Evolutionary conservation across 2,329 filamentous ascomycete species (phyloP), one percentile per base, ranked within the genome.

Genomic region (Aspergillus sp.): DNA sequence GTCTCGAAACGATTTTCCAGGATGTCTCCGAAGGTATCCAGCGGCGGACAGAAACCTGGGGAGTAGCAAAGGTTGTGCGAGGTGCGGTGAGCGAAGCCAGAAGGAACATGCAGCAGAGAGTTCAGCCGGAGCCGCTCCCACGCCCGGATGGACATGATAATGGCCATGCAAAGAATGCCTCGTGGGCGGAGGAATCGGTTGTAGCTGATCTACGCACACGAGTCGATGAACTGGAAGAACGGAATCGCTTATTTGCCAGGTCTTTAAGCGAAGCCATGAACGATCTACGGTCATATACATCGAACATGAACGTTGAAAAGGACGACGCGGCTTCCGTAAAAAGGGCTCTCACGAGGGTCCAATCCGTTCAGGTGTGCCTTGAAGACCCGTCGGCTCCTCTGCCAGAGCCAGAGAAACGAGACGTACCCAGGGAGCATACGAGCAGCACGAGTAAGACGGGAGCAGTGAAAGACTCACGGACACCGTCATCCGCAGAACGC

Each of bases 1-100:
- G 70, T 8, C 59, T 75, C 1, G 73, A 75, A 51, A 57, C 63
- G 2, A 56, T 75, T 28, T 67, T 75, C 29, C 70, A 73, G 48
- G 72, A 75, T 52, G 71, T 75, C 29, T 72, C 73, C 1, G 69
- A 71, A 47, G 70, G 70, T 8, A 61, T 75, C 5, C 72, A 74
- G 48, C 69, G 65, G 39, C 70, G 71, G 5, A 71, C 72, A 6
- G 73, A 75, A 54, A 60, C 65, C 4, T 75, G 73, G 73, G 71
- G 70, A 4, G 71, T 75, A 28, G 66, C 71, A 7, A 74, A 72
- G 53, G 71, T 67, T 36, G 68, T 75, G 9, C 68, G 71, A 47
- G 72, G 71, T 8, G 73, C 73, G 26, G 67, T 73, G 39, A 70
- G 59, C 19, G 71, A 74, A 57, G 70, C 71, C 9, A 64, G 68